A percentile compares a stretch with the other conserved stretches of the same genome.
phyloP scores from a whole-genome alignment of 106 monocot species.

The Allium sativum region DNA sequence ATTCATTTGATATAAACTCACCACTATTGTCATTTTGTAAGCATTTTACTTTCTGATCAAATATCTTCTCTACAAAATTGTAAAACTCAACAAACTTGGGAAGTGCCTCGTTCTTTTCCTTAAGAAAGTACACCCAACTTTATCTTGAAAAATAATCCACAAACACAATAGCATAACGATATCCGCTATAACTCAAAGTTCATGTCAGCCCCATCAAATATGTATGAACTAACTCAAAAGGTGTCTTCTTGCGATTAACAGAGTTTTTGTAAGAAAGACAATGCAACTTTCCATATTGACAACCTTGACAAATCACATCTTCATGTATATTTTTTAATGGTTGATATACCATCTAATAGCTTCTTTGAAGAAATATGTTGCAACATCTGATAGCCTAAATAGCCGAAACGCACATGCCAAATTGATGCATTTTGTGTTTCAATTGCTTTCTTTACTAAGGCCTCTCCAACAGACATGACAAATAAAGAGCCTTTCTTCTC shows the following conservation, averaged over 20 bases:
- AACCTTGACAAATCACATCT: too few relatives aligned
- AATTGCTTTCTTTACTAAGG: conserved; percentile 4
- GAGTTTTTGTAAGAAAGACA: too few relatives aligned
- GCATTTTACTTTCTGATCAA: background rate
- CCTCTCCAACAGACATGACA: conserved; percentile 8
- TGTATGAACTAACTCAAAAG: background rate
- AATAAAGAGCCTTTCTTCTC: conserved; percentile 9
- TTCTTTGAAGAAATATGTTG: too few relatives aligned
- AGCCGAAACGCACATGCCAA: conserved; percentile 5
- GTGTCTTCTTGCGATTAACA: too few relatives aligned
- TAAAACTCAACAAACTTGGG: background rate
- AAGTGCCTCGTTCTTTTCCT: background rate
- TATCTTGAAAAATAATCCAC: background rate
- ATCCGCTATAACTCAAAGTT: background rate
- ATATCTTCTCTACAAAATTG: background rate
- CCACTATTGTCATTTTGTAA: background rate
- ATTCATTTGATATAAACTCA: conserved; percentile 1
- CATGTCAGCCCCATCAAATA: background rate
- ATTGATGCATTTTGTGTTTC: conserved; percentile 1
- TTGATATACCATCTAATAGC: too few relatives aligned
- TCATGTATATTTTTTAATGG: too few relatives aligned
- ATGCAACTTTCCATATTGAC: background rate
- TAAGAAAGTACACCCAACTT: background rate
- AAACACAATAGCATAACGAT: background rate
- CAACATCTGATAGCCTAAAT: conserved; percentile 5